Percentiles rank a stretch among this genome's conserved stretches.
Conservation (phyloP, 768 basidiomycete species). For the Tricholoma bakamatsutake region DNA sequence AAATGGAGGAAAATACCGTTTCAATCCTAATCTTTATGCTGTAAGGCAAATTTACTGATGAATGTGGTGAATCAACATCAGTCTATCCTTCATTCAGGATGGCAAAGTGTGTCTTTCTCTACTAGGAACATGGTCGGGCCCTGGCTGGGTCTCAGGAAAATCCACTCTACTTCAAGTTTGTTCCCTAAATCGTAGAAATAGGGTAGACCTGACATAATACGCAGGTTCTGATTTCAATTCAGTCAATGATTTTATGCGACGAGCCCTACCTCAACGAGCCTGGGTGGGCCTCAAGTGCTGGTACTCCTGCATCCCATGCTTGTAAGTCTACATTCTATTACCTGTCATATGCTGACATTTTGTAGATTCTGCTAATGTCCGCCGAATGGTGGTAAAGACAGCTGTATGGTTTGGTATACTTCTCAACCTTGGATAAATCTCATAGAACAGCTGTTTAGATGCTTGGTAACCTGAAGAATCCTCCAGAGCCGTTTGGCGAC, state of each 20-base stretch:
- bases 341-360: conserved; percentile 1
- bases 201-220: conserved; percentile 41
- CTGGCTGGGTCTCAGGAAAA: conserved; percentile 88
- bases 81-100: conserved; percentile 41
- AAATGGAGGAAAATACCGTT: conserved; percentile 81
- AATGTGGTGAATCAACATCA: neutral
- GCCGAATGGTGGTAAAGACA: conserved; percentile 87
- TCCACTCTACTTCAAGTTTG: conserved; percentile 82
- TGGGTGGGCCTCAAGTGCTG: conserved; percentile 71
- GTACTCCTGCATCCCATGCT: conserved; percentile 68
- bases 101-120: conserved; percentile 93
- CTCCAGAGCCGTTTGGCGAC: conserved; percentile 82
- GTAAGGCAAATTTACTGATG: conserved; percentile 34
- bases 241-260: conserved; percentile 94
- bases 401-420: conserved; percentile 46
- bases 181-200: conserved; percentile 2
- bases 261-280: conserved; percentile 94
- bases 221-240: conserved; percentile 90
- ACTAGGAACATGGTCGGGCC: conserved; percentile 89
- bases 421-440: neutral
- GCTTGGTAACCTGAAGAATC: conserved; percentile 75
- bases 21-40: conserved; percentile 94
- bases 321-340: conserved; percentile 43
- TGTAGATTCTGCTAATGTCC: conserved; percentile 84
- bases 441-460: conserved; percentile 42